Evolutionary conservation across 2,329 filamentous ascomycete species (phyloP).

Genomic region (Colletotrichum liriopes): DNA sequence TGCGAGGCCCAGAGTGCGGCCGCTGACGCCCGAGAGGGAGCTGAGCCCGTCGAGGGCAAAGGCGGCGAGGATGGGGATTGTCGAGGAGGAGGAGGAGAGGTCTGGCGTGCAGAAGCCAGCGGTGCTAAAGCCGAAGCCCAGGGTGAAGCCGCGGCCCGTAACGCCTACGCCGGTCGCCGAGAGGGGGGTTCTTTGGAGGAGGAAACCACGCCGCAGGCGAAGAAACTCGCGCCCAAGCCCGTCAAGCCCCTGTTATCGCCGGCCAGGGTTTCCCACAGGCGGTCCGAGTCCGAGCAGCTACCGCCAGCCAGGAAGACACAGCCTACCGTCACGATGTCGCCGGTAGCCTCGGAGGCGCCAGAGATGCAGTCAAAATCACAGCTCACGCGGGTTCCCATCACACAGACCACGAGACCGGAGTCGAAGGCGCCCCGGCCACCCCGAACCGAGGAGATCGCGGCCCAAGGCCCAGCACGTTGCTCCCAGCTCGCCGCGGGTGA

Average conservation of each 20-base stretch:
- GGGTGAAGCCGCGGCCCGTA: constrained; percentile 45
- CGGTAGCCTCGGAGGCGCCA: neutral
- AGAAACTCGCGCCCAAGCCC: constrained; percentile 5
- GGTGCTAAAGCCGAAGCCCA: constrained; percentile 48
- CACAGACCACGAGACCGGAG: neutral
- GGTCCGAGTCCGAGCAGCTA: neutral
- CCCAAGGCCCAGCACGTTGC: constrained; percentile 24
- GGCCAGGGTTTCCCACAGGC: constrained; percentile 3
- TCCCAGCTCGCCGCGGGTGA: constrained; percentile 44
- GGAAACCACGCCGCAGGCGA: constrained; percentile 12
- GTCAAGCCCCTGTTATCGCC: constrained; percentile 13
- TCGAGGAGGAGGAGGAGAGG: constrained; percentile 5
- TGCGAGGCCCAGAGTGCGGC: constrained; percentile 46
- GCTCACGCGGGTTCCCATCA: constrained; percentile 6
- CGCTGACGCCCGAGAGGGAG: constrained; percentile 52
- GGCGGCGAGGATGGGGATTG: constrained; percentile 26
- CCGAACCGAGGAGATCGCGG: constrained; percentile 34
- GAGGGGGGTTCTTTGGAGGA: neutral
- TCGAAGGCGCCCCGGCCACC: constrained; percentile 2
- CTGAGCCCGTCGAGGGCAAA: constrained; percentile 46
- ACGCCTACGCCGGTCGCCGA: neutral
- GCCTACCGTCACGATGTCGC: neutral
- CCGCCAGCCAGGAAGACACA: neutral
- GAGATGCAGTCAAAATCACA: neutral
- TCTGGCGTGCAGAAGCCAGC: neutral